These are phyloP conservation scores for Paraphoma sp. DNA, from an alignment of 2,329 filamentous ascomycete species.

Conservation along the genomic window DNA sequence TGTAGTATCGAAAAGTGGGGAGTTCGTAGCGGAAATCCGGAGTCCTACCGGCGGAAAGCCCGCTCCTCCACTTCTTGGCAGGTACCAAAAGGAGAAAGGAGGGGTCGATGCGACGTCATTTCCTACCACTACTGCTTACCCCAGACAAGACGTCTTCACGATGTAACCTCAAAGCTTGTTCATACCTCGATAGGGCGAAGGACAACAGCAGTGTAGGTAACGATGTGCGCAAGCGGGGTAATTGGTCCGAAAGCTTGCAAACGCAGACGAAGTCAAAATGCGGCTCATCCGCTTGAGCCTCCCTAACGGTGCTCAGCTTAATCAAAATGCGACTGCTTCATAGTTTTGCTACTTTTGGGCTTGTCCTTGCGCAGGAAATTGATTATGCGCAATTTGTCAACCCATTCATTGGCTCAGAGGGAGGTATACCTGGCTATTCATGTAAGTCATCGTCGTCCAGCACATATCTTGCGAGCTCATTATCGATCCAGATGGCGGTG, in stretches of 20 bases:
- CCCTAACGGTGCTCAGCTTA: not conserved
- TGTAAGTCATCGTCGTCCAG: constrained; percentile 19
- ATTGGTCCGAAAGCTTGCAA: constrained; percentile 2
- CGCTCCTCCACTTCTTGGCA: not conserved
- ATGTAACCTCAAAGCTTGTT: constrained; percentile 32
- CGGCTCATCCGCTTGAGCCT: not conserved
- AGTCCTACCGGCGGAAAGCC: not conserved
- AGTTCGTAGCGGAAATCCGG: not conserved
- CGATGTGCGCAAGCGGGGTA: constrained; percentile 23
- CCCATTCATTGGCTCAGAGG: constrained; percentile 56
- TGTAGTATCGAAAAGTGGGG: no score
- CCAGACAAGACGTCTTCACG: not conserved
- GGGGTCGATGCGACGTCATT: constrained; percentile 2
- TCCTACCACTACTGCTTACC: not conserved
- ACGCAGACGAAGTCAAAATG: not conserved
- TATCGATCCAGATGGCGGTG: constrained; percentile 41
- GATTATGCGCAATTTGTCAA: constrained; percentile 51
- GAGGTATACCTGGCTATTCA: constrained; percentile 50
- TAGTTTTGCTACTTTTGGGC: constrained; percentile 1
- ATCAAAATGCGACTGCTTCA: not conserved
- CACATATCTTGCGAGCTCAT: constrained; percentile 2
- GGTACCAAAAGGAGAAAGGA: not conserved
- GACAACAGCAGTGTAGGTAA: constrained; percentile 2
- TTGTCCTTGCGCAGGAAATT: constrained; percentile 20
- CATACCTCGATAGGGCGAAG: constrained; percentile 1